Percentiles rank a stretch among this genome's conserved stretches.
Evolutionary conservation across 306 rosid species (phyloP).

Genomic region (Vicia sativa): DNA sequence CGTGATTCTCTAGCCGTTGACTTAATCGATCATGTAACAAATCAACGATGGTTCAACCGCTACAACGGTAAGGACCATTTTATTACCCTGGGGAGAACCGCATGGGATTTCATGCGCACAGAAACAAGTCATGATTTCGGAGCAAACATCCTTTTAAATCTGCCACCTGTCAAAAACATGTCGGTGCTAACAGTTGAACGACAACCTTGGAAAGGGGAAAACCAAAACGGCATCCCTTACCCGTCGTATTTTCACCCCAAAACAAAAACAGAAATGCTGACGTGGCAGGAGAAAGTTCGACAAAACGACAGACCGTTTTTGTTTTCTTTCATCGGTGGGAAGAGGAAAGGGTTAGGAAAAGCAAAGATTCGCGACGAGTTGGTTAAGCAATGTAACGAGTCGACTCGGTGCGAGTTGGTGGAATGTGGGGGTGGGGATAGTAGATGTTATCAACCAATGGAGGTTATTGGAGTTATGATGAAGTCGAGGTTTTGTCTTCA

Average conservation of each 20-base stretch:
- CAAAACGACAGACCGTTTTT: conserved; percentile 46
- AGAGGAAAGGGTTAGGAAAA: conserved; percentile 60
- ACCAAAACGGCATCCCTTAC: conserved; percentile 78
- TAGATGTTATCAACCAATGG: conserved; percentile 53
- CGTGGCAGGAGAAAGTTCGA: conserved; percentile 54
- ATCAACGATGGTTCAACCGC: conserved; percentile 47
- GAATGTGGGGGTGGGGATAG: conserved; percentile 38
- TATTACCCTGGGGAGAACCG: conserved; percentile 73
- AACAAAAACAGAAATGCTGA: conserved; percentile 30
- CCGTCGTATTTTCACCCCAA: conserved; percentile 83
- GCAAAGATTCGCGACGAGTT: conserved; percentile 66
- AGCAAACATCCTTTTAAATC: conserved; percentile 63
- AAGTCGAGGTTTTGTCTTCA: conserved; percentile 64
- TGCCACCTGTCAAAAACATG: conserved; percentile 73
- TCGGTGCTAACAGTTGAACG: conserved; percentile 89
- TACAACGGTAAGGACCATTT: conserved; percentile 66
- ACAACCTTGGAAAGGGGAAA: conserved; percentile 65
- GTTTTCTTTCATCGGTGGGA: conserved; percentile 70
- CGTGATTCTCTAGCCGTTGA: conserved; percentile 64
- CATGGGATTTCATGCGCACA: conserved; percentile 84
- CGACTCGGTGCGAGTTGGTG: conserved; percentile 48
- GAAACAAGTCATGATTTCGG: conserved; percentile 57
- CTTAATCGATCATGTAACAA: conserved; percentile 37
- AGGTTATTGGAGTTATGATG: conserved; percentile 52
- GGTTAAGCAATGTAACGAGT: conserved; percentile 52